Base-by-base conservation (phyloP, 1,284 basidiomycete genomes). In the Malassezia globosa region DNA sequence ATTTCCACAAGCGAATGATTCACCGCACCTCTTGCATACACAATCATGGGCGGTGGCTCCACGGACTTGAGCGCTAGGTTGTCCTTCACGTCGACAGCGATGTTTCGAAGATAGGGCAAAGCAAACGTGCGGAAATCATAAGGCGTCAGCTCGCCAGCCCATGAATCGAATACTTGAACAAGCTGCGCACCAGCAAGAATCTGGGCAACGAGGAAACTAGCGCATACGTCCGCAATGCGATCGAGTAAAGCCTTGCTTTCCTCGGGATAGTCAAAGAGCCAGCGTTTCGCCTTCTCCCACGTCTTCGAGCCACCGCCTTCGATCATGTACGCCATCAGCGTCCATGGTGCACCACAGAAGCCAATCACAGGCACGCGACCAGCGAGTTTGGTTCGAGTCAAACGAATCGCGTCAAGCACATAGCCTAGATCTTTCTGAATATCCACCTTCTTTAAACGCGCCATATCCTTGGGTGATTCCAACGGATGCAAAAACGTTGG, bases 251-350 rank as follows among this genome's bases (percentile, higher is more conserved):
- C 55, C 53, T 63, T 66, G 46, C 55, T 59, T 47, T 66, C 64
- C 22, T 71, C 61, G 5, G 66, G 66, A 44, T 68, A 56, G 43
- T 65, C 59, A 55, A 63, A 71, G 29, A 71, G 56, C 68, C 68
- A 71, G 11, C 54, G 37, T 51, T 71, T 71, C 37, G 68, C 68
- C 54, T 68, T 69, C 41, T 67, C 66, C 45, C 69, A 71, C 18
- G 52, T 58, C 52, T 66, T 66, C 44, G 57, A 60, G 21, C 68
- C 68, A 29, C 68, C 68, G 16, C 68, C 68, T 33, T 71, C 68
- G 21, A 71, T 62, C 68, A 71, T 71, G 51, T 71, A 71, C 14
- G 68, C 66, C 68, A 71, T 71, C 34, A 71, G 52, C 18, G 68
- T 71, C 68, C 68, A 71, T 1, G 68, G 68, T 18, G 66, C 64